A percentile compares a stretch with the other conserved stretches of the same genome.
phyloP scores from a whole-genome alignment of 2,329 filamentous ascomycete genomes.

The Beauveria australis region DNA sequence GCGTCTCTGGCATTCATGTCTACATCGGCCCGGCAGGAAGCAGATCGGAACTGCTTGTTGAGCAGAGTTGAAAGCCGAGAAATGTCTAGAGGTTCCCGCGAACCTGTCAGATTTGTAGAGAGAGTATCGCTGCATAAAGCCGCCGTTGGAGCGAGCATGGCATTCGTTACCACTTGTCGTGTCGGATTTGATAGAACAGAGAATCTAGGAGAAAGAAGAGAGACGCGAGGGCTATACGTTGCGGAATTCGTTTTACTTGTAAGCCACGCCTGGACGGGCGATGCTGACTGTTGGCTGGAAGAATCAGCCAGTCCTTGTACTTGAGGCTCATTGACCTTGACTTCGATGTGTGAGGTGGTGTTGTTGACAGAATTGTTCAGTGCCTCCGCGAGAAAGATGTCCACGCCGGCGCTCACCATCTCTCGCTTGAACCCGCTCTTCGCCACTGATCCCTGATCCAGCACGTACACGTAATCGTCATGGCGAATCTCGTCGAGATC shows the following conservation, averaged over 20 bases:
- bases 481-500: constrained; percentile 68
- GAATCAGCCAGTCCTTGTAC: background rate
- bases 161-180: background rate
- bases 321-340: background rate
- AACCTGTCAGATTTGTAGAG: background rate
- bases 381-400: background rate
- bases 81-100: background rate
- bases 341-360: background rate
- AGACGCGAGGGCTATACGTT: background rate
- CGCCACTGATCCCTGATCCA: constrained; percentile 61
- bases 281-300: background rate
- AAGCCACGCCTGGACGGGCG: background rate
- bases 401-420: constrained; percentile 24
- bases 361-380: background rate
- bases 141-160: background rate
- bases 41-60: background rate
- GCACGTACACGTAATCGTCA: constrained; percentile 70
- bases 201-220: background rate
- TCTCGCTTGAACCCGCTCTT: constrained; percentile 58
- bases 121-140: background rate
- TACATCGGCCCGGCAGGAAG: background rate
- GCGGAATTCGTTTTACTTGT: background rate
- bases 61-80: background rate
- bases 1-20: background rate
- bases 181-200: background rate